Percentiles rank a stretch among this genome's conserved stretches.
phyloP scores from a whole-genome alignment of 768 basidiomycete genomes.

The Boletus rex-veris region DNA sequence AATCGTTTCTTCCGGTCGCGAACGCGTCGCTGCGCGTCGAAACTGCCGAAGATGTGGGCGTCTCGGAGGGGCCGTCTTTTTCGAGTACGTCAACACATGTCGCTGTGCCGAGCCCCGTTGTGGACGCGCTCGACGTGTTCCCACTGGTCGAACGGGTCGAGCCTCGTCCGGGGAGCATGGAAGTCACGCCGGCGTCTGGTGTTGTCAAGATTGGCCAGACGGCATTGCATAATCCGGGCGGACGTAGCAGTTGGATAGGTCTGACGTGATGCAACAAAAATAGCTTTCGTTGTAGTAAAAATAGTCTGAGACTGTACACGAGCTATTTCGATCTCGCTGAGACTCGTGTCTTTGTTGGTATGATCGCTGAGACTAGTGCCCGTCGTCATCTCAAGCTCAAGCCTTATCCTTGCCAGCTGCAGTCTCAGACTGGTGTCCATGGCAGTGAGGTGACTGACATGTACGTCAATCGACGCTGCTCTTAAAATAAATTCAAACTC shows the following conservation, averaged over 20 bases:
- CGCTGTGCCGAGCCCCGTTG: conserved; percentile 61
- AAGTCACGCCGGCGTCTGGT: conserved; percentile 32
- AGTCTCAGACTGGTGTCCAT: not conserved
- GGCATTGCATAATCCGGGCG: conserved; percentile 85
- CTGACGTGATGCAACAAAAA: conserved; percentile 30
- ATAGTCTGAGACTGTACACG: not conserved
- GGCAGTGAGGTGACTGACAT: not conserved
- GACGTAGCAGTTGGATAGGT: conserved; percentile 92
- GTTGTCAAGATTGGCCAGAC: conserved; percentile 93
- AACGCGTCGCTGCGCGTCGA: conserved; percentile 26
- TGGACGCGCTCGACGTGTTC: conserved; percentile 59
- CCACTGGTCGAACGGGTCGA: conserved; percentile 16
- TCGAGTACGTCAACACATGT: conserved; percentile 28
- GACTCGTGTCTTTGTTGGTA: too few species aligned
- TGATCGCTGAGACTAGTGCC: too few species aligned
- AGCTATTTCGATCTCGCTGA: too few species aligned
- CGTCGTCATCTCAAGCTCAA: too few species aligned
- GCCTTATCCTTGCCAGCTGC: too few species aligned
- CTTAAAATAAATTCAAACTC: conserved; percentile 28
- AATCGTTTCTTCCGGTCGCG: conserved; percentile 77
- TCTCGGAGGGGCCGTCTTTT: conserved; percentile 21
- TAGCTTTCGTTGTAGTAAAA: not conserved
- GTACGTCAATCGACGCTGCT: not conserved
- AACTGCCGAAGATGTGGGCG: conserved; percentile 12
- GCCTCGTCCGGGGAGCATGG: conserved; percentile 3